Evolutionary conservation across 2,329 filamentous ascomycete genomes (phyloP).

Genomic region (Akanthomyces lecanii): DNA sequence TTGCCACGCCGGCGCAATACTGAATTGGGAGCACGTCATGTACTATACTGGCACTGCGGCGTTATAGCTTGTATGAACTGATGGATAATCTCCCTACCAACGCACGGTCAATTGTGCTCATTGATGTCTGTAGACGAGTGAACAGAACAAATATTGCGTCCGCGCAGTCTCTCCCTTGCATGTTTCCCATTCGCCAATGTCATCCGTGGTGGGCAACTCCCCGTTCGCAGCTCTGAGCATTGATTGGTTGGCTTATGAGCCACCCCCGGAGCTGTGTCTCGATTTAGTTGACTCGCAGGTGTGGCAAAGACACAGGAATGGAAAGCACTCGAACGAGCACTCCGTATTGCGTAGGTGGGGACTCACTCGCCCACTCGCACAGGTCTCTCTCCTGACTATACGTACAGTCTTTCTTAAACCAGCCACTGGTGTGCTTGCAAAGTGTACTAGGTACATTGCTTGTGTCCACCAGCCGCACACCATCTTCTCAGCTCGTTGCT

Average conservation of each 20-base stretch:
- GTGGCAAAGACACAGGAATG: conserved; percentile 7
- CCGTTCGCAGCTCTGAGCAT: not conserved
- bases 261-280: conserved; percentile 10
- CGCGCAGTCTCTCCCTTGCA: not conserved
- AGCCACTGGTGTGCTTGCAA: not conserved
- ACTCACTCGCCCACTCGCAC: not conserved
- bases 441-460: not conserved
- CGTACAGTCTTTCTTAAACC: not conserved
- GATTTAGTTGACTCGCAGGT: conserved; percentile 2
- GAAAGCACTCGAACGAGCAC: not conserved
- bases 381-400: conserved; percentile 5
- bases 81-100: not conserved
- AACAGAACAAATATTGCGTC: too few relatives aligned
- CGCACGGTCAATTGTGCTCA: not conserved
- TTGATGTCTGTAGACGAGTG: too few relatives aligned
- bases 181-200: not conserved
- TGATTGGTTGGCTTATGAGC: not conserved
- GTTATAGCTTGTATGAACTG: not conserved
- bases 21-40: not conserved
- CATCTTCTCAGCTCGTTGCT: not conserved
- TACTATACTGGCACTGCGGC: not conserved
- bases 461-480: not conserved
- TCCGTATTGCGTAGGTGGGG: conserved; percentile 12
- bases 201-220: not conserved
- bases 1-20: not conserved